A percentile compares a stretch with the other conserved stretches of the same genome.
phyloP scores from a whole-genome alignment of 2,329 filamentous ascomycete genomes.

The Cladosporium colombiae region DNA sequence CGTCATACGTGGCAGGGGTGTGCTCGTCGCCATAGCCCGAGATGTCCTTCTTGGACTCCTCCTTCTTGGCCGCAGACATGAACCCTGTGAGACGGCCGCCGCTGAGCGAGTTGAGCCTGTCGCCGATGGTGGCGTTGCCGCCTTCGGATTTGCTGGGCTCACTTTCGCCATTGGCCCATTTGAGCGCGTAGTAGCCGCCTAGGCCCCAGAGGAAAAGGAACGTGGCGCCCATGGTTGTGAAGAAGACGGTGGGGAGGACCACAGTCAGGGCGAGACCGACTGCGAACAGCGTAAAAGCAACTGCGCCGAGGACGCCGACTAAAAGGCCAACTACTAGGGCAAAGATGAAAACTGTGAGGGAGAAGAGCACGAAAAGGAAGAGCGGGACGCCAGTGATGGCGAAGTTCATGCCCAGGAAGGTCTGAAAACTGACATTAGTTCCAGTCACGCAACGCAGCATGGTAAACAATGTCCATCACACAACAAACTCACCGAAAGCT shows the following conservation, averaged over 20 bases:
- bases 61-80: constrained; percentile 28
- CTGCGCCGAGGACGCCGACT: constrained; percentile 51
- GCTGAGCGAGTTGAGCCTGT: constrained; percentile 43
- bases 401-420: constrained; percentile 67
- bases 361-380: constrained; percentile 68
- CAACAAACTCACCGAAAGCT: constrained; percentile 62
- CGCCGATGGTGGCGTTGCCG: constrained; percentile 41
- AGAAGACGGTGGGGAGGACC: constrained; percentile 67
- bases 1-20: constrained; percentile 19
- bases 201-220: constrained; percentile 69
- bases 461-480: not conserved
- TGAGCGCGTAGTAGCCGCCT: constrained; percentile 56
- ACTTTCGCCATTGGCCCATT: constrained; percentile 38
- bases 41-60: constrained; percentile 24
- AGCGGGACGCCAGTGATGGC: constrained; percentile 67
- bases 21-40: constrained; percentile 23
- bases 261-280: constrained; percentile 66
- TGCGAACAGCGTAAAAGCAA: constrained; percentile 67
- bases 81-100: constrained; percentile 42
- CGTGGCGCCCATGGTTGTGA: constrained; percentile 63
- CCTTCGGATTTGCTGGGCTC: constrained; percentile 13
- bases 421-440: constrained; percentile 47
- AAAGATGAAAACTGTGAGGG: constrained; percentile 62
- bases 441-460: not conserved
- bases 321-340: constrained; percentile 62